These are phyloP conservation scores for Penicillium chermesinum DNA, from an alignment of 495 filamentous ascomycete genomes.

Conservation along the genomic window DNA sequence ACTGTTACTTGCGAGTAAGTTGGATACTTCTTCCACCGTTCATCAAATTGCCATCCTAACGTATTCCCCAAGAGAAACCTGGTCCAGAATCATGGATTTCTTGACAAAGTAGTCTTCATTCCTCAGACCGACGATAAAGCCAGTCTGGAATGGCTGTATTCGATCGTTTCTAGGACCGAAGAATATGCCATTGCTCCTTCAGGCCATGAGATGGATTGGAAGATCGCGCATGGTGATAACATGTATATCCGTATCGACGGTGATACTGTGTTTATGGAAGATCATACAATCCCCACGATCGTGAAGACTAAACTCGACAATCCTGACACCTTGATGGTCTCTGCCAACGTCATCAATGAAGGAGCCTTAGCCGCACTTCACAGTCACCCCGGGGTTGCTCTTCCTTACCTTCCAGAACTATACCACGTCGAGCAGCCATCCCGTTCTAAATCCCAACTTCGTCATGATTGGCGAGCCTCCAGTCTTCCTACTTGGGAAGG, in stretches of 20 bases:
- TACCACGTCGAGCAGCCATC: conserved; percentile 14
- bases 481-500: conserved; percentile 29
- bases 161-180: conserved; percentile 20
- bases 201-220: conserved; percentile 16
- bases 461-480: conserved; percentile 27
- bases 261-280: conserved; percentile 50
- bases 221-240: conserved; percentile 17
- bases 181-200: conserved; percentile 24
- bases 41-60: not conserved
- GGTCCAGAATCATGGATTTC: conserved; percentile 44
- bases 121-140: conserved; percentile 42
- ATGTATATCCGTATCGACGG: conserved; percentile 55
- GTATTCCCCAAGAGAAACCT: conserved; percentile 42
- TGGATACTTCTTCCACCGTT: not conserved
- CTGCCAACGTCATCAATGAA: conserved; percentile 50
- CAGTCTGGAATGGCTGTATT: conserved; percentile 43
- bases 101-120: conserved; percentile 51
- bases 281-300: conserved; percentile 47
- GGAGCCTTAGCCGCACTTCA: conserved; percentile 31
- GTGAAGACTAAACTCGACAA: conserved; percentile 48
- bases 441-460: conserved; percentile 8
- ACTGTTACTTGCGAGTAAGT: conserved; percentile 47
- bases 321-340: conserved; percentile 43
- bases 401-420: conserved; percentile 38
- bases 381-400: conserved; percentile 27